Conservation (phyloP, 192 early-diverging fungal species). For the Linnemannia schmuckeri region DNA sequence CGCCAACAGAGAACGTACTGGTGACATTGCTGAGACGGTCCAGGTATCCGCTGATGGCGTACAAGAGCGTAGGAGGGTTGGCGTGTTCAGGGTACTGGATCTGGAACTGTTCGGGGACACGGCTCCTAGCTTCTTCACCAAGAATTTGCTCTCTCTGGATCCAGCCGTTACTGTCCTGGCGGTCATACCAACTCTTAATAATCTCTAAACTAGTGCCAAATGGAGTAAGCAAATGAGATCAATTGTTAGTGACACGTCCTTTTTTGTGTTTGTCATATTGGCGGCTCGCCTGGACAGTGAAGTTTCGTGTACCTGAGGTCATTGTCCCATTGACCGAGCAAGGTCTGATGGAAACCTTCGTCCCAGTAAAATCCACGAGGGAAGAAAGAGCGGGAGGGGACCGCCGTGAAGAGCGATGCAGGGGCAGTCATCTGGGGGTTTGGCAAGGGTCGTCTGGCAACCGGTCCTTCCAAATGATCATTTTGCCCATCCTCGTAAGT, state of each 20-base stretch:
- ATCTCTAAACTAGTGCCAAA: conserved; percentile 74
- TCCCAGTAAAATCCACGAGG: conserved; percentile 98
- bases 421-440: conserved; percentile 74
- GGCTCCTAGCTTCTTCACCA: conserved; percentile 92
- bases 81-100: conserved; percentile 92
- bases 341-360: conserved; percentile 91
- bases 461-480: conserved; percentile 59
- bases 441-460: conserved; percentile 55
- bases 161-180: conserved; percentile 90
- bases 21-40: conserved; percentile 61
- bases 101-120: conserved; percentile 90
- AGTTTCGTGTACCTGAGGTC: conserved; percentile 74
- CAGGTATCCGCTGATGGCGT: conserved; percentile 76
- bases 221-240: background rate
- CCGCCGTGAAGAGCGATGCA: conserved; percentile 80
- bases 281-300: background rate
- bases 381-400: conserved; percentile 94
- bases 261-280: background rate
- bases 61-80: conserved; percentile 91
- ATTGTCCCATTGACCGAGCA: conserved; percentile 90
- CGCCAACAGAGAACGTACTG: conserved; percentile 12
- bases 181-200: conserved; percentile 80
- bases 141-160: conserved; percentile 95
- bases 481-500: conserved; percentile 71
- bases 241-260: background rate